Percentiles rank a stretch among this genome's conserved stretches.
These are phyloP conservation scores for Solanum gandarillasii DNA, from an alignment of 257 asterid species.

Conservation along the genomic window DNA sequence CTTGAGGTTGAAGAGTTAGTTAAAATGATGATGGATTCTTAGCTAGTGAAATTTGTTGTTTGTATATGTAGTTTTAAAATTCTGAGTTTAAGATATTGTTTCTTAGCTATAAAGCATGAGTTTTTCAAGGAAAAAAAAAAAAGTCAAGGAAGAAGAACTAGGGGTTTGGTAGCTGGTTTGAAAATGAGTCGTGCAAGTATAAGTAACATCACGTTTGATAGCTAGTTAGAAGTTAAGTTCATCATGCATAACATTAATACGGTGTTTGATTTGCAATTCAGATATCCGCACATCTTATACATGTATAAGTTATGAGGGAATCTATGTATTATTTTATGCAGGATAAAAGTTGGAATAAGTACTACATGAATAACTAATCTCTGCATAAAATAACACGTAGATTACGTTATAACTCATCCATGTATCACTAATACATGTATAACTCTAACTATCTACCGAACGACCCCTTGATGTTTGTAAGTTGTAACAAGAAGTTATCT, in stretches of 20 bases:
- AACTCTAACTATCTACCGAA: neutral
- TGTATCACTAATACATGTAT: neutral
- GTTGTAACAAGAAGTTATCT: neutral
- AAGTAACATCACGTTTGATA: neutral
- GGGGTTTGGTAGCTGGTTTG: neutral
- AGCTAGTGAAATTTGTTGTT: neutral
- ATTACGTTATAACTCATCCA: neutral
- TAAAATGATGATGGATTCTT: neutral
- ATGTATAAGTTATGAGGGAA: neutral
- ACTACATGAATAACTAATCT: neutral
- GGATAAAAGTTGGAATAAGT: neutral
- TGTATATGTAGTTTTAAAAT: neutral
- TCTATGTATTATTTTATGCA: neutral
- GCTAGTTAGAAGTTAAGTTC: neutral
- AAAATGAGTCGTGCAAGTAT: neutral
- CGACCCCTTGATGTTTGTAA: neutral
- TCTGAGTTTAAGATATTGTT: neutral
- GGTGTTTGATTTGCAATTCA: no score
- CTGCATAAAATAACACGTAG: no score
- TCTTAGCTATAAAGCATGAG: slow-evolving; percentile 3
- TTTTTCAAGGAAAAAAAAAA: slow-evolving; percentile 2
- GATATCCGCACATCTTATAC: neutral
- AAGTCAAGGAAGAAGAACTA: slow-evolving; percentile 6
- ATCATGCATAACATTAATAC: neutral
- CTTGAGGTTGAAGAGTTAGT: neutral